Percentiles rank a stretch among this genome's conserved stretches.
Conservation (phyloP, 768 basidiomycete genomes). For the Pluteus cervinus region DNA sequence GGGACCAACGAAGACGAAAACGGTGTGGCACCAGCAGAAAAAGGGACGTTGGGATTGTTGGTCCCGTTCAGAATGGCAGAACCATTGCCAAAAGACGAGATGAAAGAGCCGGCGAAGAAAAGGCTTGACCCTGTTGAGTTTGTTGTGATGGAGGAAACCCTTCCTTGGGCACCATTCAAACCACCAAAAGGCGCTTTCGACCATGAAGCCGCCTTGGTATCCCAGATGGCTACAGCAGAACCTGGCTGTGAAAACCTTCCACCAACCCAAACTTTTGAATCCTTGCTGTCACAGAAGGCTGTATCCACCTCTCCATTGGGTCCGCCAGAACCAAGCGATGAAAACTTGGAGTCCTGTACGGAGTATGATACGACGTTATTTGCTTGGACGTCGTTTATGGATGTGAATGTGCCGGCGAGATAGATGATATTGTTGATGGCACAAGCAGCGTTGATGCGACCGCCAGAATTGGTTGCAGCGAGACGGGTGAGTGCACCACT, state of each 20-base stretch:
- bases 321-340: constrained; percentile 58
- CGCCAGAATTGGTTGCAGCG: constrained; percentile 77
- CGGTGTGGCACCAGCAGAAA: constrained; percentile 74
- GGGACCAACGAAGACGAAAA: constrained; percentile 90
- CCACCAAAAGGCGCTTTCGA: constrained; percentile 76
- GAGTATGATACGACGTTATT: constrained; percentile 77
- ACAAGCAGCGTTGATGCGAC: constrained; percentile 71
- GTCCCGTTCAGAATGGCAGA: constrained; percentile 47
- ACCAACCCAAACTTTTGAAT: constrained; percentile 70
- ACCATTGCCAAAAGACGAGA: constrained; percentile 62
- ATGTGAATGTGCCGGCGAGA: constrained; percentile 79
- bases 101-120: constrained; percentile 87
- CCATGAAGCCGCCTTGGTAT: constrained; percentile 62
- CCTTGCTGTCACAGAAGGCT: constrained; percentile 68
- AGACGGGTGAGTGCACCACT: constrained; percentile 65
- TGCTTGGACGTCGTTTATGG: constrained; percentile 53
- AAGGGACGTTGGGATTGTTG: constrained; percentile 83
- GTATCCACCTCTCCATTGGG: constrained; percentile 71
- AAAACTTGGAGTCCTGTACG: constrained; percentile 48
- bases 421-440: constrained; percentile 63
- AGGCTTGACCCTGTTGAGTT: constrained; percentile 68
- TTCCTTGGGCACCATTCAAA: constrained; percentile 60
- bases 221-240: constrained; percentile 67
- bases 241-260: constrained; percentile 69
- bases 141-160: constrained; percentile 71